Conservation (phyloP, 192 early-diverging fungal genomes). For the Funneliformis mosseae region DNA sequence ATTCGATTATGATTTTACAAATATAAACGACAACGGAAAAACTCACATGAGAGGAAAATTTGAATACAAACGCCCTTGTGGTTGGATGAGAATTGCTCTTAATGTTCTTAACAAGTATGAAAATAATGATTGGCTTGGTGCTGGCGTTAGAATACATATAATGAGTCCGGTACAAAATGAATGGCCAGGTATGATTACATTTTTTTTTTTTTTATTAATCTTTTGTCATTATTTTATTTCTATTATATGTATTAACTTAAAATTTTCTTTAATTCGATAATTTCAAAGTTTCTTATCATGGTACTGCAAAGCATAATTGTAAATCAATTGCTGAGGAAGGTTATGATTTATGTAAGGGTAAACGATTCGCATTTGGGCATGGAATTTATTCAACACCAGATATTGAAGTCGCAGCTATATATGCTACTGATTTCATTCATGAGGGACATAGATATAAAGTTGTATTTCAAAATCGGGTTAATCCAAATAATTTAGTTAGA, state of each 20-base stretch:
- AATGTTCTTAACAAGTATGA: constrained; percentile 7
- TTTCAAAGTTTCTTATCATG: constrained; percentile 26
- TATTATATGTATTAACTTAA: not conserved
- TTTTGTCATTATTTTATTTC: no score
- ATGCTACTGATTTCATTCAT: constrained; percentile 3
- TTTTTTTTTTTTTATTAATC: no score
- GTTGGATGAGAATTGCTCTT: constrained; percentile 22
- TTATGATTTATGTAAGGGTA: constrained; percentile 7
- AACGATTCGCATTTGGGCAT: constrained; percentile 24
- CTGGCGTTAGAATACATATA: not conserved
- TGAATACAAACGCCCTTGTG: constrained; percentile 16
- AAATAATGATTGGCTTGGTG: constrained; percentile 13
- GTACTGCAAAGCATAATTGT: constrained; percentile 6
- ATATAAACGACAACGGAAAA: not conserved
- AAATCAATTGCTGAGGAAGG: constrained; percentile 23
- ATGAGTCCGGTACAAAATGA: not conserved
- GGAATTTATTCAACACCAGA: constrained; percentile 33
- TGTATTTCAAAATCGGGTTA: constrained; percentile 26
- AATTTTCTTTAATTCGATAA: not conserved
- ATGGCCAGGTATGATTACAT: constrained; percentile 12
- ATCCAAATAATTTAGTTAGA: not conserved
- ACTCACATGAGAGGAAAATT: not conserved
- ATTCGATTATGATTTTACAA: constrained; percentile 27
- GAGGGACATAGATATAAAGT: not conserved
- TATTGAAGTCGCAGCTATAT: not conserved